phyloP scores from a whole-genome alignment of 495 filamentous ascomycete genomes.

The Daldinia grandis region DNA sequence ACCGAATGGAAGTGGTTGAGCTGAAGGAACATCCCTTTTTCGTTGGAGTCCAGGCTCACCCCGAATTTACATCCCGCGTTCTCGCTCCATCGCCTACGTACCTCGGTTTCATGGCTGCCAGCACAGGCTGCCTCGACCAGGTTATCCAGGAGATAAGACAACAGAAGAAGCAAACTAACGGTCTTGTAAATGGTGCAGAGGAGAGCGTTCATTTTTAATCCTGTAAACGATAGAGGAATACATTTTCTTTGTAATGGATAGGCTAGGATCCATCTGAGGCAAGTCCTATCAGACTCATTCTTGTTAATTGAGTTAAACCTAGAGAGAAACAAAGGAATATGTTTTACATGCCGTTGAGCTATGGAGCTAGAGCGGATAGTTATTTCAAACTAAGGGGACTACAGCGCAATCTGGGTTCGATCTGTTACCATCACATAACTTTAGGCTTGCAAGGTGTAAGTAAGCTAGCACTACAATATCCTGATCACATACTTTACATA shows the following conservation, averaged over 20 bases:
- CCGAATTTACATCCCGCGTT: constrained; percentile 80
- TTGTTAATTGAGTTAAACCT: not conserved
- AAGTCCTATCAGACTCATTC: not conserved
- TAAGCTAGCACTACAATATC: not conserved
- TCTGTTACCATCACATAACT: not conserved
- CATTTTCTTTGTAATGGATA: not conserved
- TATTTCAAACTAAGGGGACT: not conserved
- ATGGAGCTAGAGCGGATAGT: not conserved
- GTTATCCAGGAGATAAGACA: constrained; percentile 41
- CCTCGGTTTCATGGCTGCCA: constrained; percentile 86
- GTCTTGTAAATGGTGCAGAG: constrained; percentile 15
- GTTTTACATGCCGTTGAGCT: not conserved
- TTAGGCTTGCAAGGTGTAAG: not conserved
- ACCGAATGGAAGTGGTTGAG: constrained; percentile 93
- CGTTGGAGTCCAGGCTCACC: constrained; percentile 89
- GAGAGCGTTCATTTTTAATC: constrained; percentile 21
- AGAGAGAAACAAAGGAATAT: not conserved
- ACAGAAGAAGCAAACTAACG: constrained; percentile 12
- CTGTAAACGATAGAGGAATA: not conserved
- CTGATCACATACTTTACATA: not conserved
- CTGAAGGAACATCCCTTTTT: constrained; percentile 89
- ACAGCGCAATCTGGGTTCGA: not conserved
- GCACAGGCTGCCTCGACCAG: constrained; percentile 66
- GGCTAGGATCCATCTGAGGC: not conserved
- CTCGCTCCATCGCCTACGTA: constrained; percentile 79